phyloP scores from a whole-genome alignment of 176 grass and related monocot species.

The Carex kokanica region DNA sequence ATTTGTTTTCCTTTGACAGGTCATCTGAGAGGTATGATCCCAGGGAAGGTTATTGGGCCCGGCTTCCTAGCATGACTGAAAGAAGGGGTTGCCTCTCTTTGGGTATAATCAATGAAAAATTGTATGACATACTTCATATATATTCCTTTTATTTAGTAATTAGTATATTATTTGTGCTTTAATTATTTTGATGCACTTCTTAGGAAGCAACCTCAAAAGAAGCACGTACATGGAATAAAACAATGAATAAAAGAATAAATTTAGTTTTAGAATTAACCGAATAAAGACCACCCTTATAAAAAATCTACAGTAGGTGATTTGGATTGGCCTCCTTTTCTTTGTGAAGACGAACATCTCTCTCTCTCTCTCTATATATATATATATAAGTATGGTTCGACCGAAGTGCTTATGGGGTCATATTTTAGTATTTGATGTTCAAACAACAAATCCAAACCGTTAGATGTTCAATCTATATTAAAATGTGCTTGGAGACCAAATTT shows the following conservation, averaged over 20 bases:
- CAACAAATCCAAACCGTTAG: no score
- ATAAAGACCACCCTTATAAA: not conserved
- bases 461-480: no score
- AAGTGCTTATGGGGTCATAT: no score
- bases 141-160: not conserved
- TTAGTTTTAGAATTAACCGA: not conserved
- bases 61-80: constrained; percentile 54
- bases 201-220: not conserved
- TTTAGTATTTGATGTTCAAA: no score
- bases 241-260: not conserved
- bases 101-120: constrained; percentile 36
- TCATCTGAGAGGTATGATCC: constrained; percentile 90
- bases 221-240: not conserved
- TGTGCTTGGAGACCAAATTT: no score
- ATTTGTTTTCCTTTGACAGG: constrained; percentile 34
- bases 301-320: not conserved
- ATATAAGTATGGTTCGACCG: no score
- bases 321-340: not conserved
- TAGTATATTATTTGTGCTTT: not conserved
- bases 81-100: constrained; percentile 66
- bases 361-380: not conserved
- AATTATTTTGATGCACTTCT: not conserved
- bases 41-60: constrained; percentile 78
- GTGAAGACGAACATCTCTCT: not conserved
- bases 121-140: constrained; percentile 37